Percentiles rank a stretch among this genome's conserved stretches.
Evolutionary conservation across 2,329 filamentous ascomycete species (phyloP).

Genomic region (Epichloe bromicola): DNA sequence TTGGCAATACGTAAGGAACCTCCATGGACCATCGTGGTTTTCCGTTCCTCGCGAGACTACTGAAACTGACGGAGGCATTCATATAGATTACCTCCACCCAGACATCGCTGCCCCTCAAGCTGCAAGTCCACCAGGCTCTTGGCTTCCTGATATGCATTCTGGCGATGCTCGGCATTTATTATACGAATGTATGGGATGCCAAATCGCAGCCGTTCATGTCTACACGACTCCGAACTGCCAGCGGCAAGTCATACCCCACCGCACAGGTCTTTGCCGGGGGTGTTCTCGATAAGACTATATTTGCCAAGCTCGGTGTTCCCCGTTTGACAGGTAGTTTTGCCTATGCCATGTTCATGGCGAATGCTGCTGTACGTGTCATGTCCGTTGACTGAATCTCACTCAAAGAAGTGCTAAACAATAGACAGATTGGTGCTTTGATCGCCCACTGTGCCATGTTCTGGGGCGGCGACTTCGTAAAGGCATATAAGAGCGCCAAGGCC

Average conservation of each 20-base stretch:
- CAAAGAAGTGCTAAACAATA: no score
- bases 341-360: slow-evolving; percentile 41
- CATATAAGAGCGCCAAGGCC: slow-evolving; percentile 22
- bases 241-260: slow-evolving; percentile 28
- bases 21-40: background rate
- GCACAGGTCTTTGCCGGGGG: slow-evolving; percentile 25
- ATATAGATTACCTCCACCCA: background rate
- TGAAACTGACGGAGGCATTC: background rate
- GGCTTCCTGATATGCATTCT: slow-evolving; percentile 23
- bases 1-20: slow-evolving; percentile 25
- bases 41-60: background rate
- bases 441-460: slow-evolving; percentile 41
- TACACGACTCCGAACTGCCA: slow-evolving; percentile 21
- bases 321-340: slow-evolving; percentile 36
- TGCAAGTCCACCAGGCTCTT: slow-evolving; percentile 23
- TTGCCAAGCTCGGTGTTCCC: slow-evolving; percentile 32
- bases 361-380: slow-evolving; percentile 33
- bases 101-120: slow-evolving; percentile 22
- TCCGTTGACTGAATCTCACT: background rate
- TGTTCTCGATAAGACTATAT: slow-evolving; percentile 26
- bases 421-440: slow-evolving; percentile 40
- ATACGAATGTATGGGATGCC: slow-evolving; percentile 25
- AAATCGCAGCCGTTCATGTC: slow-evolving; percentile 21
- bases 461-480: slow-evolving; percentile 35
- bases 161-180: slow-evolving; percentile 25